A percentile compares a stretch with the other conserved stretches of the same genome.
Evolutionary conservation across 1,139 yeast species (phyloP).

Genomic region (Zygotorulaspora mrakii): DNA sequence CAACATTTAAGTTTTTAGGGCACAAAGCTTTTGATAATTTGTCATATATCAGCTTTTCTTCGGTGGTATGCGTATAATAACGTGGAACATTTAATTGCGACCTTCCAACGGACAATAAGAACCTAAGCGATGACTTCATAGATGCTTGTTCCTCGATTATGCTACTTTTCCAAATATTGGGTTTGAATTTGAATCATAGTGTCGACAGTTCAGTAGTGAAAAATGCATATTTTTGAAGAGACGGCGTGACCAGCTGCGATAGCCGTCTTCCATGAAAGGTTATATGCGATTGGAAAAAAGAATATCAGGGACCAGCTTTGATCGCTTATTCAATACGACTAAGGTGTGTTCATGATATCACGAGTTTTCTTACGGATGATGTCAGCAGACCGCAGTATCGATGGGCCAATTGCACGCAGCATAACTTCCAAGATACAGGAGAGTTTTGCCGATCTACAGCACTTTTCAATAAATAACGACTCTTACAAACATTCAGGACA

Average conservation of each 20-base stretch:
- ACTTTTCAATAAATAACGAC: conserved; percentile 66
- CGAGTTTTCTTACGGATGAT: not conserved
- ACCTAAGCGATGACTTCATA: conserved; percentile 7
- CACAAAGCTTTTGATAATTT: conserved; percentile 51
- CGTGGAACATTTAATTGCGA: conserved; percentile 5
- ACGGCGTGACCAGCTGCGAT: not conserved
- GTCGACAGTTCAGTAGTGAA: too few species aligned
- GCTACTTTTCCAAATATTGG: too few species aligned
- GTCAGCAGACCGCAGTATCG: conserved; percentile 23
- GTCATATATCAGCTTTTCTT: conserved; percentile 62
- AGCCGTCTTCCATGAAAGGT: too few species aligned
- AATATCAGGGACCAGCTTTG: too few species aligned
- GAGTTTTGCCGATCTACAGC: conserved; percentile 47
- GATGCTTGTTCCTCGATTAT: not conserved
- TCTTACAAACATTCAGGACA: conserved; percentile 89
- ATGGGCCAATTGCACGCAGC: conserved; percentile 53
- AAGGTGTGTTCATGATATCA: conserved; percentile 6
- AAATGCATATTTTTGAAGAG: too few species aligned
- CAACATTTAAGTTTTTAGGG: conserved; percentile 61
- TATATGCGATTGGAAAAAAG: too few species aligned
- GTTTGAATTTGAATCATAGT: too few species aligned
- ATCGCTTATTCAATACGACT: too few species aligned
- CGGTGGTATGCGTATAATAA: conserved; percentile 46
- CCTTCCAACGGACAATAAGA: not conserved
- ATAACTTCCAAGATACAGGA: conserved; percentile 47